Percentiles rank a stretch among this genome's conserved stretches.
These are phyloP conservation scores for Fusarium oxysporum DNA, from an alignment of 2,329 filamentous ascomycete species.

Conservation along the genomic window DNA sequence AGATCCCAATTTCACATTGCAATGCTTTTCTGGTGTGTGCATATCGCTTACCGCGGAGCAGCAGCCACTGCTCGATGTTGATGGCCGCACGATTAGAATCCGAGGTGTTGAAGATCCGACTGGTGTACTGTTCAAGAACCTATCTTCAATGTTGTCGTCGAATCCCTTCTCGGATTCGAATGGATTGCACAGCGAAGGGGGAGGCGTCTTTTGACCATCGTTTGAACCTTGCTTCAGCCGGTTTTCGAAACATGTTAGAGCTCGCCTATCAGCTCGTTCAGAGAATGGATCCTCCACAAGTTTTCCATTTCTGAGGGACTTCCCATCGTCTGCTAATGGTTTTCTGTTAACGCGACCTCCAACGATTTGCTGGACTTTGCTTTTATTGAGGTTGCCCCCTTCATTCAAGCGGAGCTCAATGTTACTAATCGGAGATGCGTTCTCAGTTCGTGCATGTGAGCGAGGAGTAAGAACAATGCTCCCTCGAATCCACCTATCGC, in stretches of 20 bases:
- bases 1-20: neutral
- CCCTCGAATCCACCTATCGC: slow-evolving; percentile 5
- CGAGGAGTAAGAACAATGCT: slow-evolving; percentile 2
- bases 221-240: slow-evolving; percentile 29
- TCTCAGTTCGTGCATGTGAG: neutral
- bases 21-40: slow-evolving; percentile 7
- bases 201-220: slow-evolving; percentile 1
- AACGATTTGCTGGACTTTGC: slow-evolving; percentile 51
- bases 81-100: slow-evolving; percentile 36
- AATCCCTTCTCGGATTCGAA: slow-evolving; percentile 55
- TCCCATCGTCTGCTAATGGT: slow-evolving; percentile 46
- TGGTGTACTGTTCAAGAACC: slow-evolving; percentile 52
- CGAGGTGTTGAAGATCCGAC: slow-evolving; percentile 55
- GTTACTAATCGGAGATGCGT: slow-evolving; percentile 45
- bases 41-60: slow-evolving; percentile 19
- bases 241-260: slow-evolving; percentile 41
- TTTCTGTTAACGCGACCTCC: slow-evolving; percentile 48
- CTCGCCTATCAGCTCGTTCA: slow-evolving; percentile 32
- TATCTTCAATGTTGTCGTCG: slow-evolving; percentile 53
- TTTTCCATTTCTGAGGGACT: slow-evolving; percentile 42
- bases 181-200: slow-evolving; percentile 31
- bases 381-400: slow-evolving; percentile 49
- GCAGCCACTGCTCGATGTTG: slow-evolving; percentile 26
- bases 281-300: slow-evolving; percentile 49
- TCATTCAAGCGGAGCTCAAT: slow-evolving; percentile 52